Base-by-base conservation (phyloP, 1,284 basidiomycete genomes). In the Cerrena zonata region DNA sequence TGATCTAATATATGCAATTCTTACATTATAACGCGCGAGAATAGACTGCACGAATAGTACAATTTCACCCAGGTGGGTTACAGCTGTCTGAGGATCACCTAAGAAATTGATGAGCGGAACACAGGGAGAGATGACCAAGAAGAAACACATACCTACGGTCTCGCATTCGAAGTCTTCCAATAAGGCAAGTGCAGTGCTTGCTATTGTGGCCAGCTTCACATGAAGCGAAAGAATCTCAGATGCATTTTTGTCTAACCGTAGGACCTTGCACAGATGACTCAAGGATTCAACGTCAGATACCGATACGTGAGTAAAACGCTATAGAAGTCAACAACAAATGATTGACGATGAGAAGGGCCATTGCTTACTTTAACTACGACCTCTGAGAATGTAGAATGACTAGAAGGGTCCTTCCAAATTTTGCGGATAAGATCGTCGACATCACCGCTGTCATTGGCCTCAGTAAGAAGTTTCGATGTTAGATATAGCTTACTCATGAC, bases 61-160 rank as follows among this genome's bases (percentile, higher is more conserved):
- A 13, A 91, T 76, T 52, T 88, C 79, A 2, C 88, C 88, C 2
- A 89, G 68, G 63, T 87, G 82, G 54, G 76, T 80, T 27, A 89
- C 77, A 2, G 87, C 87, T 19, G 82, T 84, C 64, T 89, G 88
- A 19, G 88, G 88, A 65, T 91, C 88, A 39, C 87, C 88, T 4
- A 52, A n/a, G 49, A 23, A 25, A 48, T 49, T 46, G n/a, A 57
- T 41, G 27, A 50, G 36, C 15, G 24, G n/a, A 5, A 23, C 41
- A 19, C 22, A 7, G 23, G 40, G 43, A 39, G 48, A 48, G 22
- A 30, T 26, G 41, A 26, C 24, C 26, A 26, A 46, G 30, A 42
- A 18, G 34, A 45, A 23, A 12, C 44, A 69, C 84, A 24, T 63
- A 85, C 87, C 88, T 42, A 90, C 82, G 19, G 80, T 82, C 60